Evolutionary conservation across 768 basidiomycete genomes (phyloP), one percentile per base, ranked within the genome.

Genomic region (Tylopilus felleus): DNA sequence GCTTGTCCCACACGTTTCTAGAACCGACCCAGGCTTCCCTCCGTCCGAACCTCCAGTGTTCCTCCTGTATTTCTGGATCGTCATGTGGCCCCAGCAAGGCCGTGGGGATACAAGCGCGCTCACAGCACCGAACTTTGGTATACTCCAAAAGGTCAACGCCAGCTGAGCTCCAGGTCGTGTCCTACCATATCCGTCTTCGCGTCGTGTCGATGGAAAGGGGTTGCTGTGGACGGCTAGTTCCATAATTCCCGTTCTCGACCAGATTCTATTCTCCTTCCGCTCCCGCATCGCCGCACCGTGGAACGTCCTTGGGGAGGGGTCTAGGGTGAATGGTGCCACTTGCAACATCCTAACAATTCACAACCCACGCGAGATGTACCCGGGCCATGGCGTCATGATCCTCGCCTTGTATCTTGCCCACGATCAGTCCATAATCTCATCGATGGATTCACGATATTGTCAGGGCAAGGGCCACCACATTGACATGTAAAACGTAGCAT

Each of bases 381-480:
- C n/a, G n/a, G 38, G 5, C 23, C 47, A 46, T 49, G 55, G 52
- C 36, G 46, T 51, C 58, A 53, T 33, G 45, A 54, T 65, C 48
- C 46, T 52, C 56, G 52, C 53, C 33, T 51, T n/a, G 19, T 53
- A 48, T 51, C 23, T 36, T 10, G 14, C 47, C 45, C 48, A 51
- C 40, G 33, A 62, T 65, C 47, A 50, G 50, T 29, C 29, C 19
- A 35, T 27, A 25, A 54, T 58, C 52, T 41, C 55, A 66, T 67
- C 65, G 65, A 65, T 66, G 50, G 53, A 53, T 51, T 27, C 45
- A 10, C 29, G 56, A 58, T 58, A 57, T 29, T 38, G 36, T 19
- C 36, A 19, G 36, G 36, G 36, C 36, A 38, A 13, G 36, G 36
- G 56, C 14, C 17, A 38, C 2, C 17, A 43, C 5, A 23, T 6